Evolutionary conservation across 257 asterid genomes (phyloP).

Genomic region (Coffea canephora): DNA sequence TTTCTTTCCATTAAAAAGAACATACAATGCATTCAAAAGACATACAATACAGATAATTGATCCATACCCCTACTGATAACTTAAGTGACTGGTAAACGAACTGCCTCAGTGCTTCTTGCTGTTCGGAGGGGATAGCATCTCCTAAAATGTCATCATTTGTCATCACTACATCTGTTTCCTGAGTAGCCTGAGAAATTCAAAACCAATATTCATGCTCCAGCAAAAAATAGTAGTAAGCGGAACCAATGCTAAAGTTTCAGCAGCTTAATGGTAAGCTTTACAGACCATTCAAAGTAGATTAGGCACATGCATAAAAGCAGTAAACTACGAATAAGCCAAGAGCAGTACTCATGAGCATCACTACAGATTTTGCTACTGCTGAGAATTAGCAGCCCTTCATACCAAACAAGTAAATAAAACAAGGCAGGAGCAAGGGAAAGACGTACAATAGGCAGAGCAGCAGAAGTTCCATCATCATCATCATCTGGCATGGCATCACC

Average conservation of each 20-base stretch:
- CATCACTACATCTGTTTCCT: conserved; percentile 50
- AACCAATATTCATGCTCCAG: conserved; percentile 1
- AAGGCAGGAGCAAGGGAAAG: conserved; percentile 1
- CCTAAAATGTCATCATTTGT: conserved; percentile 91
- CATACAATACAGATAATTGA: background rate
- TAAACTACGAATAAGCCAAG: background rate
- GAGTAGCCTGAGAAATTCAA: conserved; percentile 62
- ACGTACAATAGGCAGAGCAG: conserved; percentile 56
- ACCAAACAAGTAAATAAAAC: background rate
- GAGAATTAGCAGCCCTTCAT: background rate
- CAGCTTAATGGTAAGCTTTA: background rate
- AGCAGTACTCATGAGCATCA: background rate
- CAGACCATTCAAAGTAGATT: background rate
- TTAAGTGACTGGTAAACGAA: conserved; percentile 77
- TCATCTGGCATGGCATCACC: conserved; percentile 98
- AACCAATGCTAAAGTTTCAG: background rate
- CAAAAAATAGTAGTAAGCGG: background rate
- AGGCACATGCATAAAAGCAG: background rate
- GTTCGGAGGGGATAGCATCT: conserved; percentile 76
- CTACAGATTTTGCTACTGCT: too few relatives aligned
- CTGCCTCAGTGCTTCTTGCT: conserved; percentile 63
- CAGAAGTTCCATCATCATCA: conserved; percentile 78
- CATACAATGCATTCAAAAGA: background rate
- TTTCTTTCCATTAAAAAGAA: background rate
- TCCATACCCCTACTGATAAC: conserved; percentile 64